Conservation (phyloP, 192 early-diverging fungal species). For the Backusella macrospora region DNA sequence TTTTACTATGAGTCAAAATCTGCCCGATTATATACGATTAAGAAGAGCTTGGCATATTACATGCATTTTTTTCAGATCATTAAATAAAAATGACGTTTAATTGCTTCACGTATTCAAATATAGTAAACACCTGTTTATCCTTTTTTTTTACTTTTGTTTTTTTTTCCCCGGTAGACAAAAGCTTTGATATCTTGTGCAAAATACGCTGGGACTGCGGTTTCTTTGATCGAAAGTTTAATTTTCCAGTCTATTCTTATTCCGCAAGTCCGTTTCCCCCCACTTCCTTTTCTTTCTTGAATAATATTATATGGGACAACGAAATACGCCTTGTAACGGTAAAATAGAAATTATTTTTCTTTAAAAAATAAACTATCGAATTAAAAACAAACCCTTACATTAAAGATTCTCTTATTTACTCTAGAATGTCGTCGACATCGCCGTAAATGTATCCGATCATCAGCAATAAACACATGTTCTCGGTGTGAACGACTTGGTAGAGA, state of each 20-base stretch:
- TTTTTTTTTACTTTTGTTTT: no score
- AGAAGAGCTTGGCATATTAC: not conserved
- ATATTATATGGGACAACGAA: not conserved
- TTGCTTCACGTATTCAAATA: no score
- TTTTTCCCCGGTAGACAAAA: no score
- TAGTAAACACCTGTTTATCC: no score
- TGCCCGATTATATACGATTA: not conserved
- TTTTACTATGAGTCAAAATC: not conserved
- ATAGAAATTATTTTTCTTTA: no score
- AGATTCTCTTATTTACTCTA: not conserved
- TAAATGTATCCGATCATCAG: slow-evolving; percentile 2
- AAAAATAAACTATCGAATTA: not conserved
- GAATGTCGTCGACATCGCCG: slow-evolving; percentile 5
- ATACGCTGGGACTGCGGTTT: no score
- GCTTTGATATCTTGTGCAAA: no score
- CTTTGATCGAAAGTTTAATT: not conserved
- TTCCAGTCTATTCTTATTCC: not conserved
- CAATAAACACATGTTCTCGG: not conserved
- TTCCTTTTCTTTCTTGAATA: not conserved
- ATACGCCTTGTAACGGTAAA: slow-evolving; percentile 5
- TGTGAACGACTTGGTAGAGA: not conserved
- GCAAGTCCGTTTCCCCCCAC: not conserved
- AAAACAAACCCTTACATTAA: not conserved
- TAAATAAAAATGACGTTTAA: not conserved
- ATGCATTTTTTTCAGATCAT: not conserved